Percentiles rank a stretch among this genome's conserved stretches.
Conservation (phyloP, 2,329 filamentous ascomycete species). For the Pyrenochaeta sp. region DNA sequence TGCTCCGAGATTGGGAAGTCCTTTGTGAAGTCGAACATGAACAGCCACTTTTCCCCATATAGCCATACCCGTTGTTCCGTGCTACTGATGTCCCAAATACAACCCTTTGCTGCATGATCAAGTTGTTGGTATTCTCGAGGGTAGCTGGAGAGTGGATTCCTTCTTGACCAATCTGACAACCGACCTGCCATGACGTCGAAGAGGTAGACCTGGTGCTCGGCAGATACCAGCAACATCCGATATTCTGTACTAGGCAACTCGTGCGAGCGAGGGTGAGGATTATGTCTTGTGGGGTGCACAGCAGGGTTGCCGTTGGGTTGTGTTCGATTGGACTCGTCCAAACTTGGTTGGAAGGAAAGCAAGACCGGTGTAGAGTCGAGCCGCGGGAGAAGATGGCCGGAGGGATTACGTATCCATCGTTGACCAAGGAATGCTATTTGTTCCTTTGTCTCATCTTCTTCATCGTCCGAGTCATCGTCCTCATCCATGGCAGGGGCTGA, state of each 20-base stretch:
- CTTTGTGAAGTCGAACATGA: slow-evolving; percentile 86
- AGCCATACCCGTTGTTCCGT: slow-evolving; percentile 74
- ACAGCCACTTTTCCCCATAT: slow-evolving; percentile 85
- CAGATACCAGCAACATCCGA: slow-evolving; percentile 68
- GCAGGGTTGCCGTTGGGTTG: slow-evolving; percentile 57
- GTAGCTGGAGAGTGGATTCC: slow-evolving; percentile 79
- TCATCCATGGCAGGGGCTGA: slow-evolving; percentile 33
- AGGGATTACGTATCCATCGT: slow-evolving; percentile 79
- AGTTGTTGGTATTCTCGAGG: slow-evolving; percentile 78
- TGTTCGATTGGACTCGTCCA: slow-evolving; percentile 24
- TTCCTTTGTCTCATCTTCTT: slow-evolving; percentile 59
- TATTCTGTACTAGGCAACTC: slow-evolving; percentile 63
- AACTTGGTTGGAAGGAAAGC: slow-evolving; percentile 56
- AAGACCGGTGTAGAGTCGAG: slow-evolving; percentile 56
- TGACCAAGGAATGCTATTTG: slow-evolving; percentile 64
- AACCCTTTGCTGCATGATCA: slow-evolving; percentile 82
- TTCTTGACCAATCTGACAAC: slow-evolving; percentile 84
- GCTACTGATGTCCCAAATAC: slow-evolving; percentile 79
- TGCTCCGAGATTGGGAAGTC: slow-evolving; percentile 62
- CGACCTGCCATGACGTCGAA: slow-evolving; percentile 81
- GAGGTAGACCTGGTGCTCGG: slow-evolving; percentile 74
- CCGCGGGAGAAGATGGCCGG: slow-evolving; percentile 60
- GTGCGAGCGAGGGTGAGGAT: slow-evolving; percentile 64
- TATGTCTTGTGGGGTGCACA: slow-evolving; percentile 60
- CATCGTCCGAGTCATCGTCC: slow-evolving; percentile 50